Percentiles rank a stretch among this genome's conserved stretches.
These are phyloP conservation scores for Arthroderma sp. DNA, from an alignment of 2,329 filamentous ascomycete genomes.

Conservation along the genomic window DNA sequence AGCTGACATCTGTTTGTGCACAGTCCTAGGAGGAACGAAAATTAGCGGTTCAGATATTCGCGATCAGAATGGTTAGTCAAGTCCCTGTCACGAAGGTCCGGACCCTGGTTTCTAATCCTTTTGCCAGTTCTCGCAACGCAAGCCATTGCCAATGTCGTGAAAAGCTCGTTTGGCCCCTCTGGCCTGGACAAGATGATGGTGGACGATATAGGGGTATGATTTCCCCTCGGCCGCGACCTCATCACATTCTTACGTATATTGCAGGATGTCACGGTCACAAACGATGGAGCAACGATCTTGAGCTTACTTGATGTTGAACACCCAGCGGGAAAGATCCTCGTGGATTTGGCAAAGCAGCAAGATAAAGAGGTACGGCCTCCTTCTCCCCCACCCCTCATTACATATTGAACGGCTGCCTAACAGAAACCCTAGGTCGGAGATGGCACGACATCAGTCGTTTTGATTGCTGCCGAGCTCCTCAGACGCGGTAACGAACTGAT, in stretches of 20 bases:
- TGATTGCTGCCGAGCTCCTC: constrained; percentile 92
- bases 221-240: background rate
- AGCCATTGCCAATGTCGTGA: constrained; percentile 96
- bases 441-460: constrained; percentile 92
- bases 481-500: constrained; percentile 92
- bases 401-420: background rate
- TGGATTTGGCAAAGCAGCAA: constrained; percentile 95
- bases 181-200: constrained; percentile 99
- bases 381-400: background rate
- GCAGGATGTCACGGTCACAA: constrained; percentile 94
- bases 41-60: constrained; percentile 93
- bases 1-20: constrained; percentile 19
- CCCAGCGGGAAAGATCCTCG: constrained; percentile 94
- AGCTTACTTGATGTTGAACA: constrained; percentile 93
- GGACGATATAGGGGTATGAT: constrained; percentile 83
- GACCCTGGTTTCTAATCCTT: background rate
- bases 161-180: constrained; percentile 94
- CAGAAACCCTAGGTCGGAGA: constrained; percentile 57
- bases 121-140: constrained; percentile 75
- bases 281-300: constrained; percentile 95
- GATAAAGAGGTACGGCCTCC: constrained; percentile 60
- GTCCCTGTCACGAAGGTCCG: background rate
- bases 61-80: constrained; percentile 74
- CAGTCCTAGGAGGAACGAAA: constrained; percentile 91
- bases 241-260: constrained; percentile 18